Evolutionary conservation across 345 rosid genomes (phyloP).

Genomic region (Aquilaria sinensis): DNA sequence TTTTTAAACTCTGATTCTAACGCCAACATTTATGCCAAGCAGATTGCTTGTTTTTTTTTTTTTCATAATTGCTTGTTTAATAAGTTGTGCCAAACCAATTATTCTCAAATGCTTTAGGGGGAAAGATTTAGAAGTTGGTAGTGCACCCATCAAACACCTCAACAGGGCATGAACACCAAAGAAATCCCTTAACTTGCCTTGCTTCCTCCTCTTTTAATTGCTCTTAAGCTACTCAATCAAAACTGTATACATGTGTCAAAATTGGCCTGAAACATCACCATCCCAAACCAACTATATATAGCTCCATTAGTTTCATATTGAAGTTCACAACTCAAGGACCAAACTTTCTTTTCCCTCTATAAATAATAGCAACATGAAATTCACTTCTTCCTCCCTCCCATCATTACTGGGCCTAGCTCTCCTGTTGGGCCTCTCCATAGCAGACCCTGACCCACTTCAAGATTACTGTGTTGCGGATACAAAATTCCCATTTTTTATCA

Average conservation of each 20-base stretch:
- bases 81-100: too few species aligned
- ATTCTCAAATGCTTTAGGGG: not conserved
- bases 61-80: too few species aligned
- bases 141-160: not conserved
- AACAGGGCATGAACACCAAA: not conserved
- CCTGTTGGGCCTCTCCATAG: conserved; percentile 25
- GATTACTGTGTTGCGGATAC: conserved; percentile 67
- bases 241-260: not conserved
- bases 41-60: too few species aligned
- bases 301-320: not conserved
- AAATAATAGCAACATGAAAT: conserved; percentile 12
- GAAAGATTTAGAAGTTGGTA: not conserved
- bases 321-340: conserved; percentile 3
- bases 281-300: conserved; percentile 28
- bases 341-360: not conserved
- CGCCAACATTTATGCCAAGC: too few species aligned
- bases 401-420: conserved; percentile 22
- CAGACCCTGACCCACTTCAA: conserved; percentile 71
- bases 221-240: conserved; percentile 56
- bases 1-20: too few species aligned
- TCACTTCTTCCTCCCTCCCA: conserved; percentile 9
- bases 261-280: conserved; percentile 3
- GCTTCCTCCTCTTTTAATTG: conserved; percentile 31
- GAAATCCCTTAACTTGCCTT: conserved; percentile 37
- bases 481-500: conserved; percentile 23